Base-by-base conservation (phyloP, 1,284 basidiomycete genomes). In the Sanghuangporus sanghuang region DNA sequence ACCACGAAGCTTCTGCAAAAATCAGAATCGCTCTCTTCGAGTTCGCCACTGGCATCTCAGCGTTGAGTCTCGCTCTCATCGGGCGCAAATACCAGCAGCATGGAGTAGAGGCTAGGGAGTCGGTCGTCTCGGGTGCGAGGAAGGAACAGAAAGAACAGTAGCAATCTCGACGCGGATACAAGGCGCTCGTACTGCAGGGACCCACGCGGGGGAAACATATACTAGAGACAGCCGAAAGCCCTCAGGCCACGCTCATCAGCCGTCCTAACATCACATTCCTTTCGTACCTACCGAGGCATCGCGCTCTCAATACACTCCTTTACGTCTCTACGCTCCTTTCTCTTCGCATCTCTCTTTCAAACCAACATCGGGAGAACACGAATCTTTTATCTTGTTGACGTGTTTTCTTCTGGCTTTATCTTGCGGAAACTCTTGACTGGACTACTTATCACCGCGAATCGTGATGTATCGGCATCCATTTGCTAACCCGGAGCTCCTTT, bases 391-490 rank as follows among this genome's bases (percentile, higher is more conserved):
- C 16, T n/a, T 46, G 44, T 4, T n/a, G 44, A 46, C 44, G 44
- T 46, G 44, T 46, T 46, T 16, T 16, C 6, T 46, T 46, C 44
- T 6, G 21, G 16, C 14, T 46, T n/a, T 46, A 16, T 46, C 44
- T 46, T n/a, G 16, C 44, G 16, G 21, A 6, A 11, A 14, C 7
- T 6, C 16, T 46, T 46, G 44, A 18, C 9, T 2, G 44, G 14
- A 46, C 21, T 18, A 18, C 21, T n/a, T n/a, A 46, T 46, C 44
- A n/a, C 16, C n/a, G 53, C 32, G 36, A n/a, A 40, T n/a, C 16
- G 14, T 46, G n/a, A 65, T 62, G 64, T 59, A 62, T 52, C 57
- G 64, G 12, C 64, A 65, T 53, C 64, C 64, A n/a, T 65, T 65
- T 49, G 64, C 64, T 9, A 62, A 65, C 42, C 64, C 64, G 27